Evolutionary conservation across 78 protist species (phyloP), one percentile per base, ranked within the genome.

Genomic region (Cavenderia fasciculata): DNA sequence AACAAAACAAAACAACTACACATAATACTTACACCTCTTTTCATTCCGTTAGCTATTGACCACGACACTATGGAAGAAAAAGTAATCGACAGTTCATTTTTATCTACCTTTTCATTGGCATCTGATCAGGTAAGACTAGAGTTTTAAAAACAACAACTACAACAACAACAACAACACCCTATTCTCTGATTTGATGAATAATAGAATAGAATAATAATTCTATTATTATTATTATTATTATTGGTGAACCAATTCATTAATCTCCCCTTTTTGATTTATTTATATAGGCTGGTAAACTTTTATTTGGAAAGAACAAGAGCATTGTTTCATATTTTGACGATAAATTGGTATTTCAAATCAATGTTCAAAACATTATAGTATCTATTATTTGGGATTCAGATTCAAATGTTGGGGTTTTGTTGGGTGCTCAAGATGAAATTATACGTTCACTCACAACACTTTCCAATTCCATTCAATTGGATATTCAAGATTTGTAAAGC

Each of bases 61-160:
- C 46, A 38, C 33, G 63, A 59, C 8, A 10, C 76, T 25, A 51
- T 8, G 7, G 90, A 43, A 38, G 90, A 82, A 41, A 82, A 82
- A 21, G 59, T 68, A 51, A 56, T 82, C 19, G 90, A 82, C 19
- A 82, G 44, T 33, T 82, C 90, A 29, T 40, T 68, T 14, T 29
- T 82, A 29, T 82, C 90, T n/a, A 82, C 78, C 8, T 82, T 82
- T 46, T 82, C 90, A 40, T 52, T 61, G 6, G 51, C 78, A 52
- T 68, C 90, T 16, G 90, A 82, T 31, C 90, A 82, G 57, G 90
- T 82, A 82, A 0, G 59, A n/a, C n/a, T n/a, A n/a, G n/a, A n/a
- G n/a, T n/a, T n/a, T n/a, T n/a, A n/a, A n/a, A n/a, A n/a, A n/a
- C n/a, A n/a, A n/a, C n/a, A n/a, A n/a, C n/a, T n/a, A n/a, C n/a